Base-by-base conservation (phyloP, 164 flowering plant genomes). In the Chloranthus sessilifolius region DNA sequence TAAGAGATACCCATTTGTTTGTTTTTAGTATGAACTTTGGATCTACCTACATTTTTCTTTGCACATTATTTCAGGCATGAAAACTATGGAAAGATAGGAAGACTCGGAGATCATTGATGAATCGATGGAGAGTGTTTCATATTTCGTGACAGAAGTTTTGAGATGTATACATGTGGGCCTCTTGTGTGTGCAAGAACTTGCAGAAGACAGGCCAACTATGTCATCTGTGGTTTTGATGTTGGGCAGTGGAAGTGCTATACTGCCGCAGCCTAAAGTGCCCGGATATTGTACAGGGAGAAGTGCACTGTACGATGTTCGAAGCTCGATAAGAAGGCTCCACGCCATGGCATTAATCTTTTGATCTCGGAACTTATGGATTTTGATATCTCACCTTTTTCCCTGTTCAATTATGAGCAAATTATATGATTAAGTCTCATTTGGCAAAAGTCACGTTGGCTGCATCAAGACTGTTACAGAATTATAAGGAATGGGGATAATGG, bases 141-240 rank as follows among this genome's bases (percentile, higher is more conserved):
- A n/a, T n/a, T n/a, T n/a, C n/a, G n/a, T n/a, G n/a, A n/a, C n/a
- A n/a, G n/a, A 63, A 40, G 57, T 56, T 14, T 2, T 40, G 21
- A 59, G 49, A 34, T 63, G 68, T 48, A 45, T 63, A 1, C 59
- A 60, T 16, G 42, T 69, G 1, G 66, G 41, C 0, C 38, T 69
- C 42, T 27, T 69, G 11, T 69, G 73, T 23, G 66, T 69, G 7
- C 69, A 69, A 60, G 65, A 55, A 20, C 28, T 40, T 3, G 56
- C 63, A 17, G 15, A n/a, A 5, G 42, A 52, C 10, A 40, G 73
- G 22, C 73, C 73, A n/a, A 47, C 36, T 6, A 27, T 47, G 51
- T 7, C 51, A 6, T 30, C 51, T 29, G 51, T 47, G 35, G 51
- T 47, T 29, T 17, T 47, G 36, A 47, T 47, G 51, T 30, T 47